Conservation (phyloP, 208 protist species). For the Crithidia mellificae region DNA sequence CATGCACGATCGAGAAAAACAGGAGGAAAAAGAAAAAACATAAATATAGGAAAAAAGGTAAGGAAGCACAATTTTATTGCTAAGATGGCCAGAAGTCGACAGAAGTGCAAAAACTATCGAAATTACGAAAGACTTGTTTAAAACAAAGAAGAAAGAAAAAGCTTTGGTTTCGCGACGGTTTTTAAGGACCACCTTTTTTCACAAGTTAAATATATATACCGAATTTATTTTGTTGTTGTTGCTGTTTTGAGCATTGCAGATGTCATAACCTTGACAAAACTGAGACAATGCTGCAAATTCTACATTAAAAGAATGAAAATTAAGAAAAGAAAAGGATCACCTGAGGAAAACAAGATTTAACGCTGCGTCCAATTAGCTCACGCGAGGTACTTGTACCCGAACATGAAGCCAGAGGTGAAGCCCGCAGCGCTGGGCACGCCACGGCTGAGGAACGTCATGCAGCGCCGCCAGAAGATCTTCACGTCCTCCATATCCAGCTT, state of each 20-base stretch:
- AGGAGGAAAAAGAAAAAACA: conserved; percentile 4
- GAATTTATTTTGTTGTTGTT: too few relatives aligned
- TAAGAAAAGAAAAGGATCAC: background rate
- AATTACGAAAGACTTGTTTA: too few relatives aligned
- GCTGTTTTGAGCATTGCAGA: too few relatives aligned
- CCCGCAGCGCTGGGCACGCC: conserved; percentile 55
- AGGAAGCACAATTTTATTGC: background rate
- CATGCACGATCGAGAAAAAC: background rate
- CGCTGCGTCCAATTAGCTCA: background rate
- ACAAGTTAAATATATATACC: too few relatives aligned
- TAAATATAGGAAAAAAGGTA: background rate
- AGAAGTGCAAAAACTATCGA: too few relatives aligned
- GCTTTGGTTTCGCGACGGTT: too few relatives aligned
- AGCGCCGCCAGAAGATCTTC: conserved; percentile 51
- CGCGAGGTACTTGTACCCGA: conserved; percentile 55
- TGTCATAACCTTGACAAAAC: too few relatives aligned
- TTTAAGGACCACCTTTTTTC: too few relatives aligned
- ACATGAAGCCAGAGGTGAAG: conserved; percentile 58
- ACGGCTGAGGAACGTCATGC: conserved; percentile 33
- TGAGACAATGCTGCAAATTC: too few relatives aligned
- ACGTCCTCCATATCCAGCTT: conserved; percentile 54
- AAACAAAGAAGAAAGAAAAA: too few relatives aligned
- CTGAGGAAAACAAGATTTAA: background rate
- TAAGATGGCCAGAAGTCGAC: background rate
- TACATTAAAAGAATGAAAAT: too few relatives aligned